These are phyloP conservation scores for Leccinellum luteum DNA, from an alignment of 768 basidiomycete genomes.

Conservation along the genomic window DNA sequence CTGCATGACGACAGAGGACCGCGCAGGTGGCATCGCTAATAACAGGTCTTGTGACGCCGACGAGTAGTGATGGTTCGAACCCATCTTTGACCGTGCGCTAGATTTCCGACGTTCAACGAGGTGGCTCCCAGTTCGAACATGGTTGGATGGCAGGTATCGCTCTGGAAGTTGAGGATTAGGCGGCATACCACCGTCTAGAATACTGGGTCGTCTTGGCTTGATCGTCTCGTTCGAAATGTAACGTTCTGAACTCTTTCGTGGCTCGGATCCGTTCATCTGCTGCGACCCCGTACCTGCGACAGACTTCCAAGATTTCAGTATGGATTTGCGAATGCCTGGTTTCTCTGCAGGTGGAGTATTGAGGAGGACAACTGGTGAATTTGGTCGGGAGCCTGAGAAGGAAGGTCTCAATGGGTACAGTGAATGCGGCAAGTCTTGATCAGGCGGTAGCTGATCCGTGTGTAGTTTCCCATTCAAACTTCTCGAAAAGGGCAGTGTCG, in stretches of 20 bases:
- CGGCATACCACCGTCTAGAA: constrained; percentile 48
- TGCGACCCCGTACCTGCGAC: constrained; percentile 36
- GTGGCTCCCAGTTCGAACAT: constrained; percentile 31
- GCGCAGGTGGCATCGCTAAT: constrained; percentile 5
- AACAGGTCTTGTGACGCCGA: constrained; percentile 33
- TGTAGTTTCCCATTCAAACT: constrained; percentile 25
- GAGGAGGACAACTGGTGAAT: constrained; percentile 20
- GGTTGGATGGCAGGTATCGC: constrained; percentile 39
- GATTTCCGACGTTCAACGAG: constrained; percentile 28
- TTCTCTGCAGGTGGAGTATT: constrained; percentile 39
- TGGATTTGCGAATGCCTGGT: constrained; percentile 59
- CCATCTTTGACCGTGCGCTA: constrained; percentile 18
- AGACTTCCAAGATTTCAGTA: constrained; percentile 64
- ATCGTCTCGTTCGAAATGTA: constrained; percentile 33
- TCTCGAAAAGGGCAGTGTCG: constrained; percentile 28
- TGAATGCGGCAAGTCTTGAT: constrained; percentile 61
- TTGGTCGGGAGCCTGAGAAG: constrained; percentile 32
- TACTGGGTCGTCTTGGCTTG: constrained; percentile 46
- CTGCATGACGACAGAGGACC: constrained; percentile 16
- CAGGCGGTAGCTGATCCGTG: constrained; percentile 57
- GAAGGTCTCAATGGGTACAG: constrained; percentile 33
- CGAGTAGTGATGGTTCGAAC: constrained; percentile 18
- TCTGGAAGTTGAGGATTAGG: constrained; percentile 63
- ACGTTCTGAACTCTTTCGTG: constrained; percentile 41
- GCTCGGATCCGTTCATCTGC: constrained; percentile 30